Percentiles rank a stretch among this genome's conserved stretches.
Evolutionary conservation across 305 asterid genomes (phyloP).

Genomic region (Fraxinus angustifolia): DNA sequence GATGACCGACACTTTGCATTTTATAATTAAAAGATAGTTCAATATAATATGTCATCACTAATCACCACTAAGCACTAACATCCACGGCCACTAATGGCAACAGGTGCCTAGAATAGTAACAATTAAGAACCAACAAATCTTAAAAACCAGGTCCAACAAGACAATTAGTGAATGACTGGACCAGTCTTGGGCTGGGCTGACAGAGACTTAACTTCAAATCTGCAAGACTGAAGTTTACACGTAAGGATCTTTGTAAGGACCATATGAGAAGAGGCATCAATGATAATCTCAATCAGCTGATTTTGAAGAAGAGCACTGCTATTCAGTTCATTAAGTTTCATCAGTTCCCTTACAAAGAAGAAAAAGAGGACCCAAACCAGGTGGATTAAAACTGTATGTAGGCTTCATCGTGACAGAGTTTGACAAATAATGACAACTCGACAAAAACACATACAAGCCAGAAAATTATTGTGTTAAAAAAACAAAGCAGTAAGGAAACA

Average conservation of each 20-base stretch:
- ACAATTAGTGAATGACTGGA: not conserved
- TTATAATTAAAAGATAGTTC: not conserved
- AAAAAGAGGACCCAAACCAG: not conserved
- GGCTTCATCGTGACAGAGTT: not conserved
- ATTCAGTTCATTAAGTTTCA: not conserved
- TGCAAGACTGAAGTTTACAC: not conserved
- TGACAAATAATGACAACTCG: not conserved
- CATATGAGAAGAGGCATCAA: not conserved
- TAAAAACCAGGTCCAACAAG: not conserved
- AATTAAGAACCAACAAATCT: not conserved
- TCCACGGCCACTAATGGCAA: not conserved
- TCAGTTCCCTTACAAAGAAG: not conserved
- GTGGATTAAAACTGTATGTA: not conserved
- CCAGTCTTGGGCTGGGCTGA: not conserved
- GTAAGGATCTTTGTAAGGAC: not conserved
- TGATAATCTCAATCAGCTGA: not conserved
- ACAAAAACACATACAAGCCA: not conserved
- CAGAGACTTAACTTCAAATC: not conserved
- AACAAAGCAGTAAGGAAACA: conserved; percentile 17
- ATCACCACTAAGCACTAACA: not conserved
- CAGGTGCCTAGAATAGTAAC: not conserved
- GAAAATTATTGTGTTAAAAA: not conserved
- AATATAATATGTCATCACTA: not conserved
- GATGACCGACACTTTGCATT: not conserved
- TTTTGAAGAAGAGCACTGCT: not conserved